Percentiles rank a stretch among this genome's conserved stretches.
Evolutionary conservation across 2,329 filamentous ascomycete genomes (phyloP).

Genomic region (Cytospora paraplurivora): DNA sequence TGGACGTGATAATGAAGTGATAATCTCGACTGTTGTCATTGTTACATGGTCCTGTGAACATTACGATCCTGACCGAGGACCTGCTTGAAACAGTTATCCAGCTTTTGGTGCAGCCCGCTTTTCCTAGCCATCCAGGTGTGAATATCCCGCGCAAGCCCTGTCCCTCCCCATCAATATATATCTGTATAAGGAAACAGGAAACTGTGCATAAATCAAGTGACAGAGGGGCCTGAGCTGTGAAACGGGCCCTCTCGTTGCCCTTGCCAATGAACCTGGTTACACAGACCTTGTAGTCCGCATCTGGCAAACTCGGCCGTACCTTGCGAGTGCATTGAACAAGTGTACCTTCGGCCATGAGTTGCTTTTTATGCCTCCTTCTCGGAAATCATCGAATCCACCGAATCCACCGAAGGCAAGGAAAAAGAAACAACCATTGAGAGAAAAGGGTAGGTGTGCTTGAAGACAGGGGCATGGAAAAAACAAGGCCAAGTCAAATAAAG

Average conservation of each 20-base stretch:
- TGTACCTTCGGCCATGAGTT: neutral
- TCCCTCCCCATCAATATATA: neutral
- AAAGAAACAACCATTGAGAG: neutral
- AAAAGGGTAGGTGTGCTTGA: neutral
- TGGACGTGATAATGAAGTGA: neutral
- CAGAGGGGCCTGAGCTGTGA: neutral
- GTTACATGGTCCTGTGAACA: neutral
- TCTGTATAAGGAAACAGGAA: neutral
- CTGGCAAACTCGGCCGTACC: neutral
- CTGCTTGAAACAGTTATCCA: neutral
- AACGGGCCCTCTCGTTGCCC: neutral
- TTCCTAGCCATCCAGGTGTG: neutral
- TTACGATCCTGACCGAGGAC: neutral
- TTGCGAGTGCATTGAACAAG: no score
- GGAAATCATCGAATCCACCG: no score
- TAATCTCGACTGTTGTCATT: neutral
- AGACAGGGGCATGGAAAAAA: neutral
- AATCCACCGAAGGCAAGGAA: neutral
- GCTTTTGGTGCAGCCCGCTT: neutral
- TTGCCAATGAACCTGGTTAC: neutral
- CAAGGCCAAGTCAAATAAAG: neutral
- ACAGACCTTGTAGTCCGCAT: neutral
- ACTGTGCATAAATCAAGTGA: neutral
- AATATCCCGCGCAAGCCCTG: neutral
- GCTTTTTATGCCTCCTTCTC: no score